Evolutionary conservation across 257 asterid genomes (phyloP).

Genomic region (Jacaranda mimosifolia): DNA sequence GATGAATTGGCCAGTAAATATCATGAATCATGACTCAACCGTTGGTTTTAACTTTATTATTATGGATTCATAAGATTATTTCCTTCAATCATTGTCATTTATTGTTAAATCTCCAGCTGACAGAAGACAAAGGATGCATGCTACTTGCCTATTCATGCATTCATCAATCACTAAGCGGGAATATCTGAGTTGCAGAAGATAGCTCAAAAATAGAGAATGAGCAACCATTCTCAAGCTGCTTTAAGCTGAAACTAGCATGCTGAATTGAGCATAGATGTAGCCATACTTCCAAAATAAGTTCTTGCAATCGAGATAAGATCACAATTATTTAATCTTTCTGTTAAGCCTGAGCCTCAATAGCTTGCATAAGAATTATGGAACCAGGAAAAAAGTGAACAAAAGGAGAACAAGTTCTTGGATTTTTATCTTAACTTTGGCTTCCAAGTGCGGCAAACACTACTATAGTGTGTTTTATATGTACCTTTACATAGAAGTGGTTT

Average conservation of each 20-base stretch:
- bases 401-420: not conserved
- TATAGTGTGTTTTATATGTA: not conserved
- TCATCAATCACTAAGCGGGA: not conserved
- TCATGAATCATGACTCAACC: not conserved
- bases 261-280: not conserved
- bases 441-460: not conserved
- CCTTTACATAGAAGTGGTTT: not conserved
- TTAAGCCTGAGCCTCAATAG: not conserved
- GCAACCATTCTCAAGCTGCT: not conserved
- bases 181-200: not conserved
- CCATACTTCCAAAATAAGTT: not conserved
- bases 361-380: not conserved
- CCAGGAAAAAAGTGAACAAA: not conserved
- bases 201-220: not conserved
- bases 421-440: conserved; percentile 12
- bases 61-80: not conserved
- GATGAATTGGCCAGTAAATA: not conserved
- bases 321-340: not conserved
- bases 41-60: not conserved
- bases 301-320: not conserved
- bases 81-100: not conserved
- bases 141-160: not conserved
- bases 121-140: not conserved
- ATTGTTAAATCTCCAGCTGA: not conserved
- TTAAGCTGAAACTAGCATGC: not conserved